A percentile compares a stretch with the other conserved stretches of the same genome.
phyloP scores from a whole-genome alignment of 1,284 basidiomycete species.

The Puccinia novopanici region DNA sequence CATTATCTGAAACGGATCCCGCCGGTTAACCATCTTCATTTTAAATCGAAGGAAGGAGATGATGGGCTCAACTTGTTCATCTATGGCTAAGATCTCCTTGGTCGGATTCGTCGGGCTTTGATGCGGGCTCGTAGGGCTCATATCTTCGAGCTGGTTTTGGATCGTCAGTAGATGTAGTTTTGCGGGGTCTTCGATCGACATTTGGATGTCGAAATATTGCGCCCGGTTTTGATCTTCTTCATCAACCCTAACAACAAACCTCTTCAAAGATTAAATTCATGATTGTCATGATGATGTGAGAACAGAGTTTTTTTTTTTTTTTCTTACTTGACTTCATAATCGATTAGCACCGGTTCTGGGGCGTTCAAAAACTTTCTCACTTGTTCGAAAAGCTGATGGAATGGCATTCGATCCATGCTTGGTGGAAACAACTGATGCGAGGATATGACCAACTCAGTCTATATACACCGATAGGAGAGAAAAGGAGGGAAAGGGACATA shows the following conservation, averaged over 20 bases:
- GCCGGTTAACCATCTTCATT: neutral
- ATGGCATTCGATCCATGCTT: constrained; percentile 22
- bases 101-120: neutral
- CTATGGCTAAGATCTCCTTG: constrained; percentile 38
- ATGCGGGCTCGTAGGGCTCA: neutral
- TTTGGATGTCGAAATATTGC: constrained; percentile 45
- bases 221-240: constrained; percentile 30
- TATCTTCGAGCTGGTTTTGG: constrained; percentile 37
- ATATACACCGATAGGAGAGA: neutral
- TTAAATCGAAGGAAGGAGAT: neutral
- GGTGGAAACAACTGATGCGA: constrained; percentile 27
- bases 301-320: neutral
- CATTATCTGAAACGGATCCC: constrained; percentile 22
- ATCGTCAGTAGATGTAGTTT: constrained; percentile 39
- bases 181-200: constrained; percentile 46
- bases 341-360: constrained; percentile 33
- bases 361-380: constrained; percentile 22
- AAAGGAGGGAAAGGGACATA: constrained; percentile 2
- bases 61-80: constrained; percentile 32
- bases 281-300: too few species aligned
- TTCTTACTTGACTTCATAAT: constrained; percentile 31
- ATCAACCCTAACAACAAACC: constrained; percentile 26
- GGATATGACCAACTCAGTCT: too few species aligned
- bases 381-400: constrained; percentile 39
- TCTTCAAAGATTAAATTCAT: neutral